Evolutionary conservation across 176 grass and related monocot species (phyloP).

Genomic region (Juncus effusus): DNA sequence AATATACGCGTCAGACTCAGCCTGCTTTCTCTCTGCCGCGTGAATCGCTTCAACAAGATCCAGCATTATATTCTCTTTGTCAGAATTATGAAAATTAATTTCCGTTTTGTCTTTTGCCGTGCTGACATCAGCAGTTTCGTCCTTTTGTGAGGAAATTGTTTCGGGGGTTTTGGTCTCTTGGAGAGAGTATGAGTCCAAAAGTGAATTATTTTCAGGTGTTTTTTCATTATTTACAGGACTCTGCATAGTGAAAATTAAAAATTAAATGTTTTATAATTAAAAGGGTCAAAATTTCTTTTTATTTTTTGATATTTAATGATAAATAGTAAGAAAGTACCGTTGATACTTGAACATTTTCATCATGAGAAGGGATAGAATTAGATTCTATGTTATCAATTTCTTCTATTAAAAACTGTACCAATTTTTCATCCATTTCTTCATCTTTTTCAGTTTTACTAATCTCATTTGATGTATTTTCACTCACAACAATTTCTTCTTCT

Average conservation of each 20-base stretch:
- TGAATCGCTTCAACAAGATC: conserved; percentile 92
- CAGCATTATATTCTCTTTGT: conserved; percentile 63
- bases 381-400: not conserved
- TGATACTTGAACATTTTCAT: conserved; percentile 28
- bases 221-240: conserved; percentile 29
- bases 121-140: conserved; percentile 34
- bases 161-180: conserved; percentile 39
- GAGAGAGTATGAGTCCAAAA: conserved; percentile 75
- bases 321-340: conserved; percentile 33
- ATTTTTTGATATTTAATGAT: too few relatives aligned
- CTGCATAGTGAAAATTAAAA: conserved; percentile 11
- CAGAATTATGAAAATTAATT: conserved; percentile 33
- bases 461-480: conserved; percentile 35
- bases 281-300: too few relatives aligned
- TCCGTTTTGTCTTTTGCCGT: conserved; percentile 29
- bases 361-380: conserved; percentile 26
- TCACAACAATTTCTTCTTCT: conserved; percentile 26
- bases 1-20: conserved; percentile 74
- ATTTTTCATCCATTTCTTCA: conserved; percentile 22
- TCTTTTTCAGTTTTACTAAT: conserved; percentile 31
- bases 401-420: conserved; percentile 27
- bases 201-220: conserved; percentile 52
- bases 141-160: not conserved
- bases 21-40: conserved; percentile 89
- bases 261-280: too few relatives aligned